Conservation (phyloP, 305 asterid genomes). For the Fraxinus velutina region DNA sequence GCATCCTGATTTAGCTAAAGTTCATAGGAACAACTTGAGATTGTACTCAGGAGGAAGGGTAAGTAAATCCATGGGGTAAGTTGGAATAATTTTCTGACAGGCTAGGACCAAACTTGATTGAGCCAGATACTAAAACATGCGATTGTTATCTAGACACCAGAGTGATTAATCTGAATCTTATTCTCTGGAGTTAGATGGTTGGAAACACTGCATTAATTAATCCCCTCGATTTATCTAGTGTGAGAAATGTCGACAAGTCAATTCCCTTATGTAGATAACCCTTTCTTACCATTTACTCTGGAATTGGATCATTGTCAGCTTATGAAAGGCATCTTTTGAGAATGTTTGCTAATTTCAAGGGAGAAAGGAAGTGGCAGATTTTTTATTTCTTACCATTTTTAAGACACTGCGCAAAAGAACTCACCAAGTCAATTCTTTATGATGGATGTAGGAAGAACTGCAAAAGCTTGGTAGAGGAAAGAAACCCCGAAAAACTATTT, state of each 20-base stretch:
- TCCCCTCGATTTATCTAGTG: background rate
- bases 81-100: background rate
- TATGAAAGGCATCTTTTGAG: constrained; percentile 8
- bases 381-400: constrained; percentile 3
- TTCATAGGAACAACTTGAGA: background rate
- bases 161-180: background rate
- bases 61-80: background rate
- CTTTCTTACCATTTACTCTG: background rate
- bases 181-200: background rate
- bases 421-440: constrained; percentile 14
- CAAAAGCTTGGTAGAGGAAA: constrained; percentile 59
- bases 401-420: constrained; percentile 4
- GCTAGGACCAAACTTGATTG: background rate
- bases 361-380: constrained; percentile 2
- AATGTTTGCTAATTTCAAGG: constrained; percentile 16
- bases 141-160: background rate
- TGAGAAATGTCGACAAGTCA: background rate
- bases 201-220: background rate
- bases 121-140: background rate
- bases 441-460: constrained; percentile 67
- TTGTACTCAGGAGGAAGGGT: background rate
- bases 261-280: background rate
- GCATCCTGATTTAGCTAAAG: constrained; percentile 5
- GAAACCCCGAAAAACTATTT: constrained; percentile 72
- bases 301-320: background rate